A percentile compares a stretch with the other conserved stretches of the same genome.
Evolutionary conservation across 345 rosid genomes (phyloP).

Genomic region (Camelina neglecta): DNA sequence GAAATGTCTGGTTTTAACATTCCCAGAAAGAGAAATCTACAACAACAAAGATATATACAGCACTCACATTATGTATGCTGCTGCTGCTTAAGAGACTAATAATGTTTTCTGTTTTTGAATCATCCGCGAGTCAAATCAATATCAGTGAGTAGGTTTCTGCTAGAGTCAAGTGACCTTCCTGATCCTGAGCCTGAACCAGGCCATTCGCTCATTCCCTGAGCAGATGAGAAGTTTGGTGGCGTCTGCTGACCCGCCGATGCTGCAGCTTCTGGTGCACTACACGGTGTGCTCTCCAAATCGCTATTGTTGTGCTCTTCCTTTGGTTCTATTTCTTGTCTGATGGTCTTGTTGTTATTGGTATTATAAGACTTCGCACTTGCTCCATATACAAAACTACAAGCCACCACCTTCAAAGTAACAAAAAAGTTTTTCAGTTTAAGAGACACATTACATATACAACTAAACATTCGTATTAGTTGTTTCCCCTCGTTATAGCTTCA

Average conservation of each 20-base stretch:
- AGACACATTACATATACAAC: not conserved
- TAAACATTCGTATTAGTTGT: not conserved
- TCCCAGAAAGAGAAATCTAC: conserved; percentile 34
- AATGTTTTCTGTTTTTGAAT: conserved; percentile 28
- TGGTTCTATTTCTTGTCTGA: conserved; percentile 58
- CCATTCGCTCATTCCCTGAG: conserved; percentile 63
- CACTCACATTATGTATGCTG: conserved; percentile 59
- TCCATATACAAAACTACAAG: conserved; percentile 89
- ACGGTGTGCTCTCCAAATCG: conserved; percentile 42
- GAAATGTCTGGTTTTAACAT: conserved; percentile 36
- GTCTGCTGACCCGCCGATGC: conserved; percentile 29
- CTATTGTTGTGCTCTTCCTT: conserved; percentile 48
- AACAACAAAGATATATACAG: conserved; percentile 76
- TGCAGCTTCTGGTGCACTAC: conserved; percentile 46
- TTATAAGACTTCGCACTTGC: conserved; percentile 51
- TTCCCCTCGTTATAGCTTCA: not conserved
- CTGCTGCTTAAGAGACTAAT: conserved; percentile 48
- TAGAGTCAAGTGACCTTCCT: conserved; percentile 54
- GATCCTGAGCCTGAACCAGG: conserved; percentile 54
- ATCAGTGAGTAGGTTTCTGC: conserved; percentile 79
- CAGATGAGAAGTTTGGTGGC: conserved; percentile 55
- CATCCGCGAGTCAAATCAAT: conserved; percentile 92
- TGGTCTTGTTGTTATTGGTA: conserved; percentile 29
- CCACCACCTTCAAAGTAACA: conserved; percentile 67
- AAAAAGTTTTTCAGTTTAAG: not conserved